Base-by-base conservation (phyloP, 805 yeast genomes). In the Candida piceae region DNA sequence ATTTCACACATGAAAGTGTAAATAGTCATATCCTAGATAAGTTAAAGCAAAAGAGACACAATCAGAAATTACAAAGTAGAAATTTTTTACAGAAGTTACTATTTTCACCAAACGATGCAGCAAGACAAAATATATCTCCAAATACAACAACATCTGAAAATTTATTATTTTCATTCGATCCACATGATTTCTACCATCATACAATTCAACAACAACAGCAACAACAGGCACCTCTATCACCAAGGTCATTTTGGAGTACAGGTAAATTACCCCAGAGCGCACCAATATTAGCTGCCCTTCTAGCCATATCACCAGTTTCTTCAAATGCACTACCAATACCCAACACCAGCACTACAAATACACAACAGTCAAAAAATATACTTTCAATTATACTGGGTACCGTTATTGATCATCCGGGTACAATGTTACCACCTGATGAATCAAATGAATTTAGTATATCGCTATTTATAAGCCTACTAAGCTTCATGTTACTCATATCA, bases 281-380 rank as follows among this genome's bases (percentile, higher is more conserved):
- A 2, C 64, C 64, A 1, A 52, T 59, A 6, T 34, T 59, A 18
- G 56, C 64, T 2, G 53, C 64, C 3, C 38, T 59, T 20, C 35
- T 59, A 15, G 60, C 62, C 8, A 25, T 58, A 7, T 43, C 62
- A 11, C 60, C 62, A 4, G 53, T 55, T 1, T 54, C 48, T 0
- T 41, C 57, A 16, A 44, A 45, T 28, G 58, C 55, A 6, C 16
- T 40, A n/a, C 40, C 52, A 11, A 26, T 44, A n/a, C n/a, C n/a
- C n/a, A n/a, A n/a, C n/a, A n/a, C n/a, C n/a, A n/a, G n/a, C n/a
- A n/a, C n/a, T n/a, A n/a, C n/a, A n/a, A n/a, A n/a, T n/a, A n/a
- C n/a, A n/a, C n/a, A n/a, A n/a, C n/a, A n/a, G n/a, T n/a, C n/a
- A n/a, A n/a, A n/a, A n/a, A n/a, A n/a, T n/a, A n/a, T n/a, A n/a